A percentile compares a stretch with the other conserved stretches of the same genome.
Conservation (phyloP, 2,329 filamentous ascomycete species). For the Tympanopsis confertula region DNA sequence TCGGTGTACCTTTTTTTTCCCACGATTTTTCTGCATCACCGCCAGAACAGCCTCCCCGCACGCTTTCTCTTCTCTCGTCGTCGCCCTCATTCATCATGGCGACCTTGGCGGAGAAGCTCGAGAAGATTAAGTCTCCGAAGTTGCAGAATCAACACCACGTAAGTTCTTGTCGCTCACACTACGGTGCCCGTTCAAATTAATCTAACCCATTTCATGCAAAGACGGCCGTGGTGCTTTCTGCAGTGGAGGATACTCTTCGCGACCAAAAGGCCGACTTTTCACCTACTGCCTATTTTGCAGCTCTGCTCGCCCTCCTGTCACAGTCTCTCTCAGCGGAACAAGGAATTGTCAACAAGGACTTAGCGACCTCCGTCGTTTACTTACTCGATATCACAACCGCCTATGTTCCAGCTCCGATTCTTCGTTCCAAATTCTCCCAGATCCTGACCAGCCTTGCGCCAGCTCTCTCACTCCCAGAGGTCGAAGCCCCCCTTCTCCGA, state of each 20-base stretch:
- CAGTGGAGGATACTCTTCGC: slow-evolving; percentile 84
- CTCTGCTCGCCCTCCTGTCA: slow-evolving; percentile 76
- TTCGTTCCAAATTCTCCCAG: slow-evolving; percentile 88
- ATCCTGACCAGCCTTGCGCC: slow-evolving; percentile 81
- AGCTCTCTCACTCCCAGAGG: slow-evolving; percentile 66
- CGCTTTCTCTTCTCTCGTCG: no score
- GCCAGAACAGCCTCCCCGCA: no score
- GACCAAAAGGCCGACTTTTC: slow-evolving; percentile 76
- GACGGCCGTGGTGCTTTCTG: slow-evolving; percentile 77
- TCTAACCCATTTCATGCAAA: slow-evolving; percentile 19
- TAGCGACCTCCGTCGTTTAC: slow-evolving; percentile 81
- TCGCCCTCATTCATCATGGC: slow-evolving; percentile 1
- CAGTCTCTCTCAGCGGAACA: slow-evolving; percentile 53
- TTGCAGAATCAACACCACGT: slow-evolving; percentile 92
- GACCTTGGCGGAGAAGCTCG: slow-evolving; percentile 75
- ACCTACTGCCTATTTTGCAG: slow-evolving; percentile 87
- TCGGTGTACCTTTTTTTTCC: no score
- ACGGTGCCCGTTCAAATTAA: neutral
- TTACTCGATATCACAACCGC: slow-evolving; percentile 86
- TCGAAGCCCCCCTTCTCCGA: slow-evolving; percentile 75
- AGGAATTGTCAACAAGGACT: slow-evolving; percentile 66
- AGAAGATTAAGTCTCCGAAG: slow-evolving; percentile 94
- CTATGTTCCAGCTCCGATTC: slow-evolving; percentile 71
- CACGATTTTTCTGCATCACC: no score
- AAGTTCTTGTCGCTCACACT: slow-evolving; percentile 13